Conservation (phyloP, 225 moss, liverwort and hornwort genomes). For the Marchantia polymorpha region DNA sequence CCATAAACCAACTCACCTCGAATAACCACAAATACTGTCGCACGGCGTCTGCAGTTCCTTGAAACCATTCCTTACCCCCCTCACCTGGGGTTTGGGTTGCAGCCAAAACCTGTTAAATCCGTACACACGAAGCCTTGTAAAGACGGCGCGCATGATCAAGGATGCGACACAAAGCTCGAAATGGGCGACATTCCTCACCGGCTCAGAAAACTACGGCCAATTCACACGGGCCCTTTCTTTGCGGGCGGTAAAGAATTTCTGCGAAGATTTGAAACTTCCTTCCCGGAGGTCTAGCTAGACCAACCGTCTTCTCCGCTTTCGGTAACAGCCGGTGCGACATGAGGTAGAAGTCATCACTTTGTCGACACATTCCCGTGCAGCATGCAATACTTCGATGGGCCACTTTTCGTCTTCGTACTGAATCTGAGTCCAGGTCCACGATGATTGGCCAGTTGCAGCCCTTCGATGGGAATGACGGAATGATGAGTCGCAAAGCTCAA, state of each 20-base stretch:
- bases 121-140: background rate
- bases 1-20: slow-evolving; percentile 36
- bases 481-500: background rate
- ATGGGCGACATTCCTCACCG: background rate
- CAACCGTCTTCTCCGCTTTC: background rate
- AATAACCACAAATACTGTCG: slow-evolving; percentile 85
- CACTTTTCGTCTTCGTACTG: background rate
- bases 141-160: background rate
- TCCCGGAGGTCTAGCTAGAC: background rate
- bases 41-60: slow-evolving; percentile 84
- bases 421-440: background rate
- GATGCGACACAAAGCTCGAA: background rate
- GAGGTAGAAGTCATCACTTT: background rate
- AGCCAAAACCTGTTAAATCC: slow-evolving; percentile 52
- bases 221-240: background rate
- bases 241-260: background rate
- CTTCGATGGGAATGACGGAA: background rate
- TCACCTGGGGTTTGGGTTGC: slow-evolving; percentile 70
- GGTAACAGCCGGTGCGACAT: background rate
- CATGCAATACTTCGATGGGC: background rate
- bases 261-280: background rate
- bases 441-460: background rate
- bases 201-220: background rate
- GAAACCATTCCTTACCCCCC: slow-evolving; percentile 68
- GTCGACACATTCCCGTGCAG: background rate